A percentile compares a stretch with the other conserved stretches of the same genome.
These are phyloP conservation scores for Colletotrichum tofieldiae DNA, from an alignment of 2,329 filamentous ascomycete species.

Conservation along the genomic window DNA sequence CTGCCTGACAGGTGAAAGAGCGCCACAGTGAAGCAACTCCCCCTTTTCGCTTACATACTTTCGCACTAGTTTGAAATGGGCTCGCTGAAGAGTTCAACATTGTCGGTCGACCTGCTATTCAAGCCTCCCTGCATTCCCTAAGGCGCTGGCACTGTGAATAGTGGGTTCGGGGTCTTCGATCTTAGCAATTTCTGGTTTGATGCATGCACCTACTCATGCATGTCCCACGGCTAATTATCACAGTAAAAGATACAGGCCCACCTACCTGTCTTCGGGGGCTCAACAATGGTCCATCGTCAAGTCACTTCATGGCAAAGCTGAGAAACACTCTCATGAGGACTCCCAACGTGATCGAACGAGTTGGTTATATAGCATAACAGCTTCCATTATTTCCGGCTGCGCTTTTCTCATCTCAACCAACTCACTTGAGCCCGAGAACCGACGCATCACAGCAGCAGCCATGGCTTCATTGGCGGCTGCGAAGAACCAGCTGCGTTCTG, in stretches of 20 bases:
- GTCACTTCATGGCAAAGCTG: not conserved
- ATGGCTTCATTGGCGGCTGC: conserved; percentile 75
- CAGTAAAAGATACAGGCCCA: not conserved
- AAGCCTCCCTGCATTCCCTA: not conserved
- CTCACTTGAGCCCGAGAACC: not conserved
- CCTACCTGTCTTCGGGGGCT: not conserved
- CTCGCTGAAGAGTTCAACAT: not conserved
- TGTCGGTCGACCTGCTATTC: not conserved
- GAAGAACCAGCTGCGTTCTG: conserved; percentile 82
- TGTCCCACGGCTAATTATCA: not conserved
- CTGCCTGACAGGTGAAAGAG: not conserved
- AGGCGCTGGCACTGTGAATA: too few species aligned
- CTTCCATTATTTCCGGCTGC: too few species aligned
- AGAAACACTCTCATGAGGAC: not conserved
- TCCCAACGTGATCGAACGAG: not conserved
- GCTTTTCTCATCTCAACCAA: not conserved
- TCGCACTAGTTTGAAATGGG: not conserved
- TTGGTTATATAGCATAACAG: not conserved
- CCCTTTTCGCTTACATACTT: not conserved
- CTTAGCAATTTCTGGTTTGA: not conserved
- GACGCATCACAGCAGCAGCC: conserved; percentile 36
- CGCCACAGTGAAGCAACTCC: not conserved
- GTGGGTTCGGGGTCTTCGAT: not conserved
- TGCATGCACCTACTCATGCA: not conserved
- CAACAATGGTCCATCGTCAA: not conserved